A percentile compares a stretch with the other conserved stretches of the same genome.
These are phyloP conservation scores for Tulasnella sp. DNA, from an alignment of 768 basidiomycete genomes.

Conservation along the genomic window DNA sequence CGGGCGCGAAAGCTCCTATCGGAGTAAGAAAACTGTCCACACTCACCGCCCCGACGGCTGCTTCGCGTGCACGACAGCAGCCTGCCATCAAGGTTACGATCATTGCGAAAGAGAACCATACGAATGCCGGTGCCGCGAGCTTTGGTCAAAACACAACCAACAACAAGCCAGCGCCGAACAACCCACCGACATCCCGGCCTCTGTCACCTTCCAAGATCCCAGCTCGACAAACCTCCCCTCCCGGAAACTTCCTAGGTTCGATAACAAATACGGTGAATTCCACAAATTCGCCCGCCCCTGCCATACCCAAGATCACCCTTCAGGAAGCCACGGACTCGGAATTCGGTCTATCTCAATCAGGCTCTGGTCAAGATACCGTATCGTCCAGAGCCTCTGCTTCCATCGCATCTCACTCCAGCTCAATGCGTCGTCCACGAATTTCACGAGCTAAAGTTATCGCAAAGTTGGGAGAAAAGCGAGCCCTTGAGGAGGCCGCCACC, in stretches of 20 bases:
- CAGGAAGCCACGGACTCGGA: not conserved
- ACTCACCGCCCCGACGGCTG: conserved; percentile 15
- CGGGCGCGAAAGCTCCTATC: too few relatives aligned
- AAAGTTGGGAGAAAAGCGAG: conserved; percentile 16
- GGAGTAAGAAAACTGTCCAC: conserved; percentile 10
- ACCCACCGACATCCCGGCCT: not conserved
- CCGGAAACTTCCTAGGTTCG: not conserved
- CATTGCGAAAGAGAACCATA: not conserved
- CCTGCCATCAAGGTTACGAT: not conserved
- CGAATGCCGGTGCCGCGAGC: not conserved
- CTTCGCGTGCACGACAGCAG: conserved; percentile 14
- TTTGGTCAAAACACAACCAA: not conserved
- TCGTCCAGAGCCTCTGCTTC: conserved; percentile 1
- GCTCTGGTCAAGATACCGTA: not conserved
- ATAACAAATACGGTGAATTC: not conserved
- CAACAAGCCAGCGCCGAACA: not conserved
- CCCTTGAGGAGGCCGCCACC: not conserved
- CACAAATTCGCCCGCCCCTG: not conserved
- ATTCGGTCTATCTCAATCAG: not conserved
- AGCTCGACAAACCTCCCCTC: not conserved
- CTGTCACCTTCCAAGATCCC: not conserved
- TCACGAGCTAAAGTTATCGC: conserved; percentile 18
- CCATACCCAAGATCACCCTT: conserved; percentile 1
- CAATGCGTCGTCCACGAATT: conserved; percentile 12
- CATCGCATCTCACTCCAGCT: not conserved